These are phyloP conservation scores for Chytriomyces sp. DNA, from an alignment of 192 early-diverging fungal genomes.

Conservation along the genomic window DNA sequence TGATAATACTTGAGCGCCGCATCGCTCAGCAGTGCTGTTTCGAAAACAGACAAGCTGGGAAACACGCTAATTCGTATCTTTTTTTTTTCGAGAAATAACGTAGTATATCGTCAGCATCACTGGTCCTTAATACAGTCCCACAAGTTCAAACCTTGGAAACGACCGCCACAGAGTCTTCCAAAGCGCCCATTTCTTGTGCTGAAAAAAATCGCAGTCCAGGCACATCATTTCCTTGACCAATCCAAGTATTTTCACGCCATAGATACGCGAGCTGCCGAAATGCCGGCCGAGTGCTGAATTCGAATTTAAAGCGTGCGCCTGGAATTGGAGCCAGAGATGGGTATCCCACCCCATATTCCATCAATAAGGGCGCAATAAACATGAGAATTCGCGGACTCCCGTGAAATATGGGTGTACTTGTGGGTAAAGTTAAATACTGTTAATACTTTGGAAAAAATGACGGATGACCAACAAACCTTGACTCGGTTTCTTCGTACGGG, in stretches of 20 bases:
- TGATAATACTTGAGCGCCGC: constrained; percentile 30
- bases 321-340: constrained; percentile 40
- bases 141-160: constrained; percentile 36
- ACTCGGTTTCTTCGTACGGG: not conserved
- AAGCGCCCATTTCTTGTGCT: constrained; percentile 15
- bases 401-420: constrained; percentile 46
- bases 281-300: constrained; percentile 44
- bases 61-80: constrained; percentile 38
- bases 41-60: constrained; percentile 42
- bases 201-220: constrained; percentile 41
- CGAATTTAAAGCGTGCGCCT: constrained; percentile 46
- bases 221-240: constrained; percentile 39
- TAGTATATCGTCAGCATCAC: not conserved
- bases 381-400: constrained; percentile 51
- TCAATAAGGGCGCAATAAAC: constrained; percentile 38
- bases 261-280: constrained; percentile 36
- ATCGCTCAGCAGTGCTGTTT: constrained; percentile 31
- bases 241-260: constrained; percentile 54
- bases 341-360: constrained; percentile 15
- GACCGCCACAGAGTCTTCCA: not conserved
- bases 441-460: not conserved
- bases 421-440: not conserved
- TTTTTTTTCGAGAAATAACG: constrained; percentile 6
- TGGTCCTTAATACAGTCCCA: not conserved
- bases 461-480: not conserved